Percentiles rank a stretch among this genome's conserved stretches.
These are phyloP conservation scores for Hawksworthiomyces lignivorus DNA, from an alignment of 2,329 filamentous ascomycete species.

Conservation along the genomic window DNA sequence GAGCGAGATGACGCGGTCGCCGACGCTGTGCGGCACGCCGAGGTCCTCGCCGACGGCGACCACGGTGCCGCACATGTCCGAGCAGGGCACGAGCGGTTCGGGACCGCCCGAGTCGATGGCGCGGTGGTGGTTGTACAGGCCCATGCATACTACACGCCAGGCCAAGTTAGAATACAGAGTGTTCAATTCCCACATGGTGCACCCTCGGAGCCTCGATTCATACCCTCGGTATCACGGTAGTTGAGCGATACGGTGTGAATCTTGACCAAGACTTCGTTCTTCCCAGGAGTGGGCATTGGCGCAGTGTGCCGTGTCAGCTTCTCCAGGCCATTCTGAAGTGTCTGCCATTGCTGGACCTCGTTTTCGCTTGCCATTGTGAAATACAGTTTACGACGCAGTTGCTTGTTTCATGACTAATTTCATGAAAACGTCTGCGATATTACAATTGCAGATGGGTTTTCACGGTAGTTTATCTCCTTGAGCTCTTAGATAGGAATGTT, in stretches of 20 bases:
- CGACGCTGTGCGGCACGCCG: constrained; percentile 37
- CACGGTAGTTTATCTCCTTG: too few species aligned
- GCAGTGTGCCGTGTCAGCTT: constrained; percentile 38
- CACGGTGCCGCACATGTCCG: constrained; percentile 62
- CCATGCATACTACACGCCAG: constrained; percentile 46
- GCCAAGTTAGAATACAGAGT: too few species aligned
- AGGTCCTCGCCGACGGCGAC: constrained; percentile 36
- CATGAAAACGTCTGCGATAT: too few species aligned
- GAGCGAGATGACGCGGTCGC: constrained; percentile 59
- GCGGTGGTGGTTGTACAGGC: constrained; percentile 59
- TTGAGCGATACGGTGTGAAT: constrained; percentile 40
- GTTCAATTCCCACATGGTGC: too few species aligned
- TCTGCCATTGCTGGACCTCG: constrained; percentile 42
- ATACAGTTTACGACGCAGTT: too few species aligned
- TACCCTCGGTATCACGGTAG: constrained; percentile 42
- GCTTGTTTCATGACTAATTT: too few species aligned
- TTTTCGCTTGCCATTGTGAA: too few species aligned
- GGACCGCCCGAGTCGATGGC: constrained; percentile 30
- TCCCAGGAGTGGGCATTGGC: constrained; percentile 38
- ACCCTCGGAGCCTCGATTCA: too few species aligned
- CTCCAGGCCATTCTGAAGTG: constrained; percentile 47
- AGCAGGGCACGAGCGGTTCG: constrained; percentile 52
- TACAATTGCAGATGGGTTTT: too few species aligned
- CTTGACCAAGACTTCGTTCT: constrained; percentile 44
- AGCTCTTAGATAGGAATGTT: too few species aligned